phyloP scores from a whole-genome alignment of 1,139 yeast genomes.

The Hemisphaericaspora xylanilytica region DNA sequence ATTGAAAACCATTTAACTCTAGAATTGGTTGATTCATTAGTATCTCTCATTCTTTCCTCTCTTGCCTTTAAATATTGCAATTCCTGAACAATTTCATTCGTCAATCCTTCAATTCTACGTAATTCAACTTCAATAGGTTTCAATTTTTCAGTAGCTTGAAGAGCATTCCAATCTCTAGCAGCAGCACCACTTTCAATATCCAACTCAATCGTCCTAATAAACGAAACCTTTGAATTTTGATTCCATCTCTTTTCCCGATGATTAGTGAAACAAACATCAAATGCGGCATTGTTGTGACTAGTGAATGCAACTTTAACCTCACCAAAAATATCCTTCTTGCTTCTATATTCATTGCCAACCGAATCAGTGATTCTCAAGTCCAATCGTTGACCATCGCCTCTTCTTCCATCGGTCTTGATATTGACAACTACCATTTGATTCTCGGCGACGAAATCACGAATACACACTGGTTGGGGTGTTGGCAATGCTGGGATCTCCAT shows the following conservation, averaged over 20 bases:
- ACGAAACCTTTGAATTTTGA: constrained; percentile 31
- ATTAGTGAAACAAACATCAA: constrained; percentile 90
- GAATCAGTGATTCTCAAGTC: constrained; percentile 61
- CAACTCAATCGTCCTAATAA: constrained; percentile 66
- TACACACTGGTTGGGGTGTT: constrained; percentile 53
- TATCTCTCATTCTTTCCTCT: constrained; percentile 91
- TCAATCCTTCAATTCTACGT: constrained; percentile 77
- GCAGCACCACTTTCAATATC: constrained; percentile 95
- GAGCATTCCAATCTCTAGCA: constrained; percentile 96
- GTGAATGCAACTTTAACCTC: constrained; percentile 74
- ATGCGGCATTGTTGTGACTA: constrained; percentile 75
- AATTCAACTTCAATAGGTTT: constrained; percentile 90
- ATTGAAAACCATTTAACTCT: constrained; percentile 85
- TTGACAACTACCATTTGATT: constrained; percentile 85
- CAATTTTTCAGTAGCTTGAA: constrained; percentile 89
- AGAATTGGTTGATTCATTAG: constrained; percentile 89
- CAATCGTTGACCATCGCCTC: constrained; percentile 83
- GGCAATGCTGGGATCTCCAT: constrained; percentile 39
- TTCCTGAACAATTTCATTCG: constrained; percentile 75
- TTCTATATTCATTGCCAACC: constrained; percentile 69
- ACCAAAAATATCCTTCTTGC: constrained; percentile 65
- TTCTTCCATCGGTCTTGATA: constrained; percentile 65
- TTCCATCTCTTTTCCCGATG: constrained; percentile 39
- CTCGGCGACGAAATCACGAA: constrained; percentile 83
- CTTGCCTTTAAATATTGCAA: constrained; percentile 79